Evolutionary conservation across 768 basidiomycete species (phyloP).

Genomic region (Tricholoma sp.): DNA sequence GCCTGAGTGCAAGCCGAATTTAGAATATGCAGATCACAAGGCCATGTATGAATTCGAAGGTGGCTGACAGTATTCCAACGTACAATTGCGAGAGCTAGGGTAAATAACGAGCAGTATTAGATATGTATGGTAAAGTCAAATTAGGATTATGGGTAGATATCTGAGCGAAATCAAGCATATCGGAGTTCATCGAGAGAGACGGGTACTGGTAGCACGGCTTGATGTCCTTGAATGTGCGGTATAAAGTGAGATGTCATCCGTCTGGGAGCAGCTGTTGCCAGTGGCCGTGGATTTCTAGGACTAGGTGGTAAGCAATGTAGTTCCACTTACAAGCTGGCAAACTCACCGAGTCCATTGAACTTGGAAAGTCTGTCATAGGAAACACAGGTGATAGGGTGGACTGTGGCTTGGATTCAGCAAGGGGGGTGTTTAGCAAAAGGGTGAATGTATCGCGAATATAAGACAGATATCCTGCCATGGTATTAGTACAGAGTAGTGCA

Average conservation of each 20-base stretch:
- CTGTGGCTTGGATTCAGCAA: slow-evolving; percentile 22
- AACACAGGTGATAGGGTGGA: slow-evolving; percentile 12
- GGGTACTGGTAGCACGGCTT: neutral
- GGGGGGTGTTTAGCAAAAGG: slow-evolving; percentile 30
- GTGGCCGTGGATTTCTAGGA: neutral
- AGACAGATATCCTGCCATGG: slow-evolving; percentile 15
- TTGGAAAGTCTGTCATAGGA: slow-evolving; percentile 22
- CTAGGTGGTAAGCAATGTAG: neutral
- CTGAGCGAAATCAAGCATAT: neutral
- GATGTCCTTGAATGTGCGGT: neutral
- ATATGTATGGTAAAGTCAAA: neutral
- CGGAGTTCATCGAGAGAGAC: neutral
- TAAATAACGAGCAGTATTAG: neutral
- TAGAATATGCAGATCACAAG: neutral
- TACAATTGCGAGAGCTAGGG: neutral
- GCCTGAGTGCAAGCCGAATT: too few relatives aligned
- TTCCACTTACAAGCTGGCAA: neutral
- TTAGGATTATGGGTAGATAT: neutral
- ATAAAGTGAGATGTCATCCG: neutral
- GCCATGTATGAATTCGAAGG: neutral
- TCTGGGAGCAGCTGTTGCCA: neutral
- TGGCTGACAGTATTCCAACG: neutral
- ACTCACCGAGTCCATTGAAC: slow-evolving; percentile 4
- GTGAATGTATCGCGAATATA: slow-evolving; percentile 23
- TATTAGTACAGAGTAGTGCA: neutral